Percentiles rank a stretch among this genome's conserved stretches.
phyloP scores from a whole-genome alignment of 495 filamentous ascomycete species.

The Aspergillus olivimuriae region DNA sequence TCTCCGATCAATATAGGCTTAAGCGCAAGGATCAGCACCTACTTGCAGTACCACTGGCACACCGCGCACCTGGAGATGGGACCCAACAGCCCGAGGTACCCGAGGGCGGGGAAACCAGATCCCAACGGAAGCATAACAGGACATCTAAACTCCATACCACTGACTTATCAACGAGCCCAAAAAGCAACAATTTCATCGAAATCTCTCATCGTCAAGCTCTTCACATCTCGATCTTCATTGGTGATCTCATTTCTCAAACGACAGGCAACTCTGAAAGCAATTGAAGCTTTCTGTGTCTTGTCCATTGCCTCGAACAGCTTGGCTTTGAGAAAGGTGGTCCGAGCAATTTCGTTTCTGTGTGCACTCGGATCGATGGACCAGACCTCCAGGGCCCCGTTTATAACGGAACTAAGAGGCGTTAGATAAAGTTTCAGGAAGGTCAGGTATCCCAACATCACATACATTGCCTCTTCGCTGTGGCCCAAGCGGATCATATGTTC shows the following conservation, averaged over 20 bases:
- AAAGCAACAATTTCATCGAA: slow-evolving; percentile 2
- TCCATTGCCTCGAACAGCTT: slow-evolving; percentile 10
- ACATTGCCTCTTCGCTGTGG: slow-evolving; percentile 17
- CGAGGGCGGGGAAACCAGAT: too few species aligned
- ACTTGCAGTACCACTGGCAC: too few species aligned
- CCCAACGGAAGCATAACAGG: too few species aligned
- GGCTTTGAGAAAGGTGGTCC: slow-evolving; percentile 19
- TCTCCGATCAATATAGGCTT: too few species aligned
- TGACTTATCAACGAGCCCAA: slow-evolving; percentile 3
- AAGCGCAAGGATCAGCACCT: too few species aligned
- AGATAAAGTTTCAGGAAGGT: too few species aligned
- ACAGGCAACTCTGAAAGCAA: slow-evolving; percentile 7
- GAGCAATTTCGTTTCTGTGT: slow-evolving; percentile 18
- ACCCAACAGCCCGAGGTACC: too few species aligned
- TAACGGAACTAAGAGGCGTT: slow-evolving; percentile 9
- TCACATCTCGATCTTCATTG: neutral
- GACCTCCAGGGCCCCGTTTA: slow-evolving; percentile 17
- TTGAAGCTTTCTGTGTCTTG: slow-evolving; percentile 11
- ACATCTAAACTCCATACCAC: too few species aligned
- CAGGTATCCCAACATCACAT: too few species aligned
- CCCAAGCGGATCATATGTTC: slow-evolving; percentile 19
- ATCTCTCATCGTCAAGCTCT: neutral
- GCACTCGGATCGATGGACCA: slow-evolving; percentile 13
- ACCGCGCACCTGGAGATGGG: too few species aligned
- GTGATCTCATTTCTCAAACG: slow-evolving; percentile 1